phyloP scores from a whole-genome alignment of 164 flowering plant species.

The Magnolia changhungtana region DNA sequence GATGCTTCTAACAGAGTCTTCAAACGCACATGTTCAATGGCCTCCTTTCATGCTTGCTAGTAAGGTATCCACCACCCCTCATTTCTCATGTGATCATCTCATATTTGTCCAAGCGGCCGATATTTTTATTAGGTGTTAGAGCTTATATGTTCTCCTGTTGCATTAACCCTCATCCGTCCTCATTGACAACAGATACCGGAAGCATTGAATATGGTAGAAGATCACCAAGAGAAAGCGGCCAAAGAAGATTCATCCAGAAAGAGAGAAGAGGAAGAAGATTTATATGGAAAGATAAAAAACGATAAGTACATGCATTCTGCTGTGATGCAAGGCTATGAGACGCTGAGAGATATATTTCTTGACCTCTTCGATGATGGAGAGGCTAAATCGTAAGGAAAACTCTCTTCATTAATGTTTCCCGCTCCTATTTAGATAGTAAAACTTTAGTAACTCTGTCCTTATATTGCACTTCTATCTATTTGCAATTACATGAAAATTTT shows the following conservation, averaged over 20 bases:
- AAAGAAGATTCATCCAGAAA: neutral
- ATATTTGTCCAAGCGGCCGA: neutral
- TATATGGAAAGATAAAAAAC: constrained; percentile 65
- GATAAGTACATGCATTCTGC: constrained; percentile 86
- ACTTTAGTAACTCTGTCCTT: neutral
- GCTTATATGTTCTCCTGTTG: neutral
- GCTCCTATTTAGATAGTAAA: neutral
- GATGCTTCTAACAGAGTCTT: constrained; percentile 73
- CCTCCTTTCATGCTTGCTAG: constrained; percentile 97
- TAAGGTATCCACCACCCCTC: constrained; percentile 36
- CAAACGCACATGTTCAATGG: constrained; percentile 91
- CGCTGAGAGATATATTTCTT: constrained; percentile 53
- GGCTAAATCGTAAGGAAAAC: constrained; percentile 51
- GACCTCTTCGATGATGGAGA: constrained; percentile 52
- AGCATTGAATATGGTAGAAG: constrained; percentile 97
- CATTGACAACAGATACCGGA: constrained; percentile 67
- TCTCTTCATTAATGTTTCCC: neutral
- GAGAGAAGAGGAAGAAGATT: neutral
- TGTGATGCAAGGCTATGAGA: constrained; percentile 83
- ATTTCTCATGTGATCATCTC: neutral
- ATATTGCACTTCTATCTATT: neutral
- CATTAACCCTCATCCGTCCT: neutral
- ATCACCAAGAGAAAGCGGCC: constrained; percentile 47
- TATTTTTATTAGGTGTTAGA: too few species aligned
- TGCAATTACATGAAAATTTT: neutral